phyloP scores from a whole-genome alignment of 768 basidiomycete species.

The Termitomyces sp. region DNA sequence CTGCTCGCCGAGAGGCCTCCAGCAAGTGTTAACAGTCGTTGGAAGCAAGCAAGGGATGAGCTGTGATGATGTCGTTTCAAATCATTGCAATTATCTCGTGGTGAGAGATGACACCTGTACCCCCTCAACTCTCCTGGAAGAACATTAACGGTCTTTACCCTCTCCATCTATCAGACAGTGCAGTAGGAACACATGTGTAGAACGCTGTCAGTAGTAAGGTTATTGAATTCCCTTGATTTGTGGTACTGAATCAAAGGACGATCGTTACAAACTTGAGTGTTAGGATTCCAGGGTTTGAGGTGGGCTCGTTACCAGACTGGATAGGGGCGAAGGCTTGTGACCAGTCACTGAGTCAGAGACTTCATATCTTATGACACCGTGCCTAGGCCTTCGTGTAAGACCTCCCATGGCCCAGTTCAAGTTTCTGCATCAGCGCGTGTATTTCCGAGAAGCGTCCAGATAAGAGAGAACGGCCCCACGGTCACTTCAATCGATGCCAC shows the following conservation, averaged over 20 bases:
- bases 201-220: neutral
- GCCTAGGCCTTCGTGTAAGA: no score
- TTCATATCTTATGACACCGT: no score
- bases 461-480: neutral
- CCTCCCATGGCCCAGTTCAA: no score
- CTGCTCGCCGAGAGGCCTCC: constrained; percentile 43
- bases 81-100: neutral
- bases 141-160: neutral
- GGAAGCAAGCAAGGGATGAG: constrained; percentile 6
- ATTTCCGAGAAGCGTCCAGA: neutral
- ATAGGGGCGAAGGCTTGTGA: no score
- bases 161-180: no score
- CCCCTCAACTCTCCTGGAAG: neutral
- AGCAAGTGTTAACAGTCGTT: neutral
- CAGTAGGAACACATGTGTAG: no score
- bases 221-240: neutral
- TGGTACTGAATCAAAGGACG: neutral
- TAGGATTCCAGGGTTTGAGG: no score
- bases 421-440: no score
- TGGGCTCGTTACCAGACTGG: no score
- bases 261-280: no score
- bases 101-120: neutral
- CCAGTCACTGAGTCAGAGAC: no score
- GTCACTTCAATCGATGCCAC: neutral
- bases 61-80: constrained; percentile 1